A percentile compares a stretch with the other conserved stretches of the same genome.
phyloP scores from a whole-genome alignment of 768 basidiomycete species.

The Galerina sulciceps region DNA sequence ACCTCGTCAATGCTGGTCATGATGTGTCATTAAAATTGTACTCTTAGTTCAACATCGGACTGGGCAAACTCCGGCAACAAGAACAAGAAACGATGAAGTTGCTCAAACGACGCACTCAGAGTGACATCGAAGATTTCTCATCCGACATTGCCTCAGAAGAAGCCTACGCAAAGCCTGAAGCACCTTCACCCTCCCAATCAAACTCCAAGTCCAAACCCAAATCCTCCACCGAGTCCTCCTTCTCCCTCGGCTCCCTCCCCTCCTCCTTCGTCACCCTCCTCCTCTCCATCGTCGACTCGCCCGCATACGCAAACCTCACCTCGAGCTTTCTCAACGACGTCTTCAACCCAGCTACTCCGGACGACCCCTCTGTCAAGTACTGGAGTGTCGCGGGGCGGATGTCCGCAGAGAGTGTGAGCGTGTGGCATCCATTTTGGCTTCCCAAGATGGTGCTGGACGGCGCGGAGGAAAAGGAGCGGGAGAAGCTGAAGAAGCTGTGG shows the following conservation, averaged over 20 bases:
- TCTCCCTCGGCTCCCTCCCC: constrained; percentile 64
- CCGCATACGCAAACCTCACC: constrained; percentile 94
- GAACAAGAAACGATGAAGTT: constrained; percentile 34
- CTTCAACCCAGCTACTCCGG: constrained; percentile 84
- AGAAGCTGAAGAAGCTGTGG: constrained; percentile 42
- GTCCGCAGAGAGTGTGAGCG: constrained; percentile 48
- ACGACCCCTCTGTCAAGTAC: constrained; percentile 85
- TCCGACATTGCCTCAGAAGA: constrained; percentile 11
- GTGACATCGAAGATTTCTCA: constrained; percentile 6
- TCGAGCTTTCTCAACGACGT: constrained; percentile 76
- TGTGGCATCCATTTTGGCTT: constrained; percentile 97
- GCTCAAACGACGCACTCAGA: constrained; percentile 8
- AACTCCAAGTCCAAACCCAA: constrained; percentile 30
- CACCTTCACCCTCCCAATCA: neutral
- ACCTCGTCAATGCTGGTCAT: neutral
- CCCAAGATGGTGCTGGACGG: constrained; percentile 94
- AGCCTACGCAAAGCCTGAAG: neutral
- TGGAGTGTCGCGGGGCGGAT: constrained; percentile 89
- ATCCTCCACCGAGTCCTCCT: constrained; percentile 30
- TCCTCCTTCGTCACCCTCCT: constrained; percentile 88
- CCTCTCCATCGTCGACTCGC: constrained; percentile 90
- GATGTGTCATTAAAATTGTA: neutral
- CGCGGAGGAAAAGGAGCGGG: constrained; percentile 65
- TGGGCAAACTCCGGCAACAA: constrained; percentile 67
- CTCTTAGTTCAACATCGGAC: constrained; percentile 83